Evolutionary conservation across 805 yeast genomes (phyloP).

Genomic region (Wilhelminamyces savonicus): DNA sequence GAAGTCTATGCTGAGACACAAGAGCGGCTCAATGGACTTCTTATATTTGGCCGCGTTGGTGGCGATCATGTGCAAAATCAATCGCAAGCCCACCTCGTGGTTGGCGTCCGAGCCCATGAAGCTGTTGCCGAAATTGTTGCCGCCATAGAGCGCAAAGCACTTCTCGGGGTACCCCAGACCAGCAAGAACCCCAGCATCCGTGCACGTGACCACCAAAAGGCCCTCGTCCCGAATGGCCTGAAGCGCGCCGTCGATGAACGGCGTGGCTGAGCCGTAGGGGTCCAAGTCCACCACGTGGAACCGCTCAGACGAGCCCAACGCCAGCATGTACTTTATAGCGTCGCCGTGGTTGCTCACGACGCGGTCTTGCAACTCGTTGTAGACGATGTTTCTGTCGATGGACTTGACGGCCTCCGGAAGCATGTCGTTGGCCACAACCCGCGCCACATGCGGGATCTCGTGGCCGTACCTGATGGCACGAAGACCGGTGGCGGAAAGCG

Average conservation of each 20-base stretch:
- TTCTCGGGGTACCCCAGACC: constrained; percentile 97
- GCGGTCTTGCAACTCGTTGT: constrained; percentile 51
- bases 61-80: constrained; percentile 72
- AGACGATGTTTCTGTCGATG: constrained; percentile 63
- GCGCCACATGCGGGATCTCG: constrained; percentile 73
- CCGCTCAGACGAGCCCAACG: constrained; percentile 35
- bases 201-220: constrained; percentile 82
- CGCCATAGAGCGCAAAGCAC: constrained; percentile 92
- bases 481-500: constrained; percentile 90
- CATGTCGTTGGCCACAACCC: constrained; percentile 85
- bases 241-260: constrained; percentile 88
- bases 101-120: constrained; percentile 57
- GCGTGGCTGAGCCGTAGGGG: constrained; percentile 97
- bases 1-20: constrained; percentile 84
- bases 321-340: constrained; percentile 76
- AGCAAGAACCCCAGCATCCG: constrained; percentile 92
- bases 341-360: constrained; percentile 77
- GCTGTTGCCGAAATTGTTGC: constrained; percentile 69
- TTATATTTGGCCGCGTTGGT: constrained; percentile 86
- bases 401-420: constrained; percentile 79
- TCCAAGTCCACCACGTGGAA: constrained; percentile 91
- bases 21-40: constrained; percentile 77
- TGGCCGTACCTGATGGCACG: constrained; percentile 91
- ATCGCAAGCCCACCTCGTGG: constrained; percentile 88
- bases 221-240: constrained; percentile 84